Percentiles rank a stretch among this genome's conserved stretches.
phyloP scores from a whole-genome alignment of 371 early-diverging fungal genomes.

The Haplosporangium sp. region DNA sequence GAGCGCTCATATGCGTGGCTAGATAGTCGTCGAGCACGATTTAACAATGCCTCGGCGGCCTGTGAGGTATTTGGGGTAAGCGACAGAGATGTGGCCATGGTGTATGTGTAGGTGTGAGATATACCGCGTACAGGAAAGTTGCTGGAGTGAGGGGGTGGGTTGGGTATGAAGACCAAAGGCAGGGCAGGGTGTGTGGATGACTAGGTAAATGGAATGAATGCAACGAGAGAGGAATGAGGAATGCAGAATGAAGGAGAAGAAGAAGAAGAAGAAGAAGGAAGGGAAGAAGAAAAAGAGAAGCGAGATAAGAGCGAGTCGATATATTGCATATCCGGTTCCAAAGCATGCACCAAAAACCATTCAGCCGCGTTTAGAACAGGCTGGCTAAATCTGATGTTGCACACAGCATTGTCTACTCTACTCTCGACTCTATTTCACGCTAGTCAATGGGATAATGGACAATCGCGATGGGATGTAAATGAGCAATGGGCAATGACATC shows the following conservation, averaged over 20 bases:
- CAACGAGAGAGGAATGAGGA: slow-evolving; percentile 1
- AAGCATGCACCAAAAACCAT: too few species aligned
- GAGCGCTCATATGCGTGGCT: slow-evolving; percentile 38
- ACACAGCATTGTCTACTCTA: too few species aligned
- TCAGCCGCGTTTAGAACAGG: slow-evolving; percentile 10
- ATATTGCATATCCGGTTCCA: background rate
- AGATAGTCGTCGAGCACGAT: slow-evolving; percentile 43
- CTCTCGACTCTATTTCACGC: too few species aligned
- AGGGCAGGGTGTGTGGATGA: background rate
- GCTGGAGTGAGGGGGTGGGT: background rate
- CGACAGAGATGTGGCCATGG: slow-evolving; percentile 16
- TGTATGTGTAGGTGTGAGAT: background rate
- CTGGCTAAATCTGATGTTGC: too few species aligned
- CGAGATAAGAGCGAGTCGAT: background rate
- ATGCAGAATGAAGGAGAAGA: background rate
- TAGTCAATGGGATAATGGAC: too few species aligned
- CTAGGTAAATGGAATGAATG: background rate
- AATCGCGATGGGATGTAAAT: too few species aligned
- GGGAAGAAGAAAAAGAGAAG: background rate
- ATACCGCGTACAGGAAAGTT: background rate
- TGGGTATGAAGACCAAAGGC: background rate
- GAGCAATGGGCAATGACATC: too few species aligned
- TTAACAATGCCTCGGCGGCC: slow-evolving; percentile 36
- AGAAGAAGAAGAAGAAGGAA: background rate
- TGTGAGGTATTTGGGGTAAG: slow-evolving; percentile 18